Evolutionary conservation across 495 filamentous ascomycete species (phyloP).

Genomic region (Endocarpon pusillum): DNA sequence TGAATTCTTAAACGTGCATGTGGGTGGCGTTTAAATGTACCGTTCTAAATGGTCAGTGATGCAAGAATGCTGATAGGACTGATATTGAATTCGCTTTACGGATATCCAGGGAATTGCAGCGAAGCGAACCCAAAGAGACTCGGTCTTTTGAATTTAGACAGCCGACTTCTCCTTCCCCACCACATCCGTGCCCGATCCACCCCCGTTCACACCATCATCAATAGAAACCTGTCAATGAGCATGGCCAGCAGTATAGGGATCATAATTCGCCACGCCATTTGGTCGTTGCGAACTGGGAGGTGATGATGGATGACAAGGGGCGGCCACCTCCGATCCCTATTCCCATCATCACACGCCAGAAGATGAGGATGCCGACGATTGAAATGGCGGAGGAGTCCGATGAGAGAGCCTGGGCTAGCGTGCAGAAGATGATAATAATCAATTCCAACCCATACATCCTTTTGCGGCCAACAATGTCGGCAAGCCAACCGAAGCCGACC

Average conservation of each 20-base stretch:
- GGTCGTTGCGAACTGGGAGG: constrained; percentile 69
- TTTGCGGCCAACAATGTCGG: constrained; percentile 65
- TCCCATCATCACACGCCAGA: constrained; percentile 81
- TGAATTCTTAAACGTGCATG: no score
- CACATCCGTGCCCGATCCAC: no score
- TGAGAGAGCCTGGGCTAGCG: constrained; percentile 58
- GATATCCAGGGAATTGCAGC: no score
- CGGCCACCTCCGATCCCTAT: constrained; percentile 79
- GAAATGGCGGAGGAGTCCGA: constrained; percentile 49
- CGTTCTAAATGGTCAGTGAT: no score
- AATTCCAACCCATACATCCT: constrained; percentile 79
- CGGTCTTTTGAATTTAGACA: no score
- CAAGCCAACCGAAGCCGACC: constrained; percentile 62
- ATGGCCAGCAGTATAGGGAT: constrained; percentile 77
- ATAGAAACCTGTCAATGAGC: no score
- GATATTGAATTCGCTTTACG: no score
- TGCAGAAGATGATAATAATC: constrained; percentile 75
- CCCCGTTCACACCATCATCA: no score
- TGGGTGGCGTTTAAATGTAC: no score
- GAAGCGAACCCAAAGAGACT: no score
- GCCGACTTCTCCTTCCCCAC: no score
- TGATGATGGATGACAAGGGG: constrained; percentile 71
- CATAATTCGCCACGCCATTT: constrained; percentile 78
- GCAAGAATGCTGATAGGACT: no score
- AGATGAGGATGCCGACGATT: constrained; percentile 62